Percentiles rank a stretch among this genome's conserved stretches.
These are phyloP conservation scores for Fusarium sp. DNA, from an alignment of 2,329 filamentous ascomycete species.

Conservation along the genomic window DNA sequence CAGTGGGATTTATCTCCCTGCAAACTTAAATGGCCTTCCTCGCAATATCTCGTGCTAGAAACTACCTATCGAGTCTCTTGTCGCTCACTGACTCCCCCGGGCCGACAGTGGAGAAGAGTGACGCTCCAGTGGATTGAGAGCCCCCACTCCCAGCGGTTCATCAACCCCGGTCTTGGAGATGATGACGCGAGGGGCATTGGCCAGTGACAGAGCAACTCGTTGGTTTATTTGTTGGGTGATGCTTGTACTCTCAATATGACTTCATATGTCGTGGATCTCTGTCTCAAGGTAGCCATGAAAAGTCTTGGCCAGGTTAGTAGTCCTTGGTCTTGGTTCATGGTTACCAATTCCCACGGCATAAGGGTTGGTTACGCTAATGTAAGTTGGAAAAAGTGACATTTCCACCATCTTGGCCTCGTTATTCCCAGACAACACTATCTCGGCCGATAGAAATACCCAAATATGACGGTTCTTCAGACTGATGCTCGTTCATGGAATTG, in stretches of 20 bases:
- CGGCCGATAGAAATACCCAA: background rate
- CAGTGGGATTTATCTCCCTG: background rate
- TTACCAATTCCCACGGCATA: background rate
- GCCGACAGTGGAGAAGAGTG: constrained; percentile 17
- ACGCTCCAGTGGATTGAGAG: constrained; percentile 5
- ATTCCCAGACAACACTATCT: background rate
- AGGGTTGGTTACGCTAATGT: background rate
- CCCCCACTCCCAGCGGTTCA: constrained; percentile 16
- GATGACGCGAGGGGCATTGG: constrained; percentile 24
- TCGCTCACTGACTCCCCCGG: background rate
- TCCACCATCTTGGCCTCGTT: background rate
- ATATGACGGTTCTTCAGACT: background rate
- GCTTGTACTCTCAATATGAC: constrained; percentile 7
- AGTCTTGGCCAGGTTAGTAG: background rate
- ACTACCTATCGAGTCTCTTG: background rate
- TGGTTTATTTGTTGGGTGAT: constrained; percentile 1
- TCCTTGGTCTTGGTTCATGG: background rate
- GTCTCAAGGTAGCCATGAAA: background rate
- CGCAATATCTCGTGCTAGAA: background rate
- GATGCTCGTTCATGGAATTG: background rate
- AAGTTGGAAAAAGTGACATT: background rate
- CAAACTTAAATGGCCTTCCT: constrained; percentile 6
- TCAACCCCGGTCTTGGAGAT: constrained; percentile 9
- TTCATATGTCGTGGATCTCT: constrained; percentile 18
- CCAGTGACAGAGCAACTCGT: constrained; percentile 1